phyloP scores from a whole-genome alignment of 2,329 filamentous ascomycete species.

The Waltergamsia citrina region DNA sequence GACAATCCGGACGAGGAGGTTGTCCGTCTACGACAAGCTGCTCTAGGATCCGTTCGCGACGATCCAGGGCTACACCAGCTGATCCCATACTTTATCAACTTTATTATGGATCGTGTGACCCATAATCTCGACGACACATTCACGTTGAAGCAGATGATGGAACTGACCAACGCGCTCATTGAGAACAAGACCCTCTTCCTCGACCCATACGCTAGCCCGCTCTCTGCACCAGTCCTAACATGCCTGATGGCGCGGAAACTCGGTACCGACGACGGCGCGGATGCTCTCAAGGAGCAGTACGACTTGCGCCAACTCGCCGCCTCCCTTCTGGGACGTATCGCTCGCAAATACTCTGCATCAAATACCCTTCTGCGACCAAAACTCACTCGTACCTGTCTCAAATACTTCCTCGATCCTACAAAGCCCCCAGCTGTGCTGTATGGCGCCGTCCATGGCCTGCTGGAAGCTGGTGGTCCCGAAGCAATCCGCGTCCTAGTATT shows the following conservation, averaged over 20 bases:
- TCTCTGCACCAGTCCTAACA: conserved; percentile 83
- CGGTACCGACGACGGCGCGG: conserved; percentile 45
- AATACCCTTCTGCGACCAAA: conserved; percentile 80
- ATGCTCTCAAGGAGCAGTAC: conserved; percentile 56
- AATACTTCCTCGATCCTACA: conserved; percentile 80
- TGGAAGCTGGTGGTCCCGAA: conserved; percentile 62
- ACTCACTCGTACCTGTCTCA: conserved; percentile 85
- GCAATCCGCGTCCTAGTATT: conserved; percentile 47
- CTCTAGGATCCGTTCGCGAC: conserved; percentile 73
- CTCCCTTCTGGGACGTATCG: conserved; percentile 69
- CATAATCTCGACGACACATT: conserved; percentile 88
- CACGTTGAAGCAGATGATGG: conserved; percentile 84
- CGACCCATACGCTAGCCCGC: conserved; percentile 49
- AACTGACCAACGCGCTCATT: conserved; percentile 74
- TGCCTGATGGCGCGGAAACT: conserved; percentile 75
- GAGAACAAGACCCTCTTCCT: conserved; percentile 72
- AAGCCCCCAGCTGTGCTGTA: conserved; percentile 81
- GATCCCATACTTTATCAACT: conserved; percentile 92
- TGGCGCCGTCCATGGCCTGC: conserved; percentile 74
- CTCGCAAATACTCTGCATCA: conserved; percentile 69
- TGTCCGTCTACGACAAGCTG: conserved; percentile 66
- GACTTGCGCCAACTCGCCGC: conserved; percentile 77
- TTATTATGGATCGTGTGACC: conserved; percentile 91
- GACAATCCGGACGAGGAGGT: conserved; percentile 75
- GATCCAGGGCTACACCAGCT: conserved; percentile 94